Evolutionary conservation across 2,329 filamentous ascomycete genomes (phyloP), one percentile per base, ranked within the genome.

Genomic region (Hypoxylon sp.): DNA sequence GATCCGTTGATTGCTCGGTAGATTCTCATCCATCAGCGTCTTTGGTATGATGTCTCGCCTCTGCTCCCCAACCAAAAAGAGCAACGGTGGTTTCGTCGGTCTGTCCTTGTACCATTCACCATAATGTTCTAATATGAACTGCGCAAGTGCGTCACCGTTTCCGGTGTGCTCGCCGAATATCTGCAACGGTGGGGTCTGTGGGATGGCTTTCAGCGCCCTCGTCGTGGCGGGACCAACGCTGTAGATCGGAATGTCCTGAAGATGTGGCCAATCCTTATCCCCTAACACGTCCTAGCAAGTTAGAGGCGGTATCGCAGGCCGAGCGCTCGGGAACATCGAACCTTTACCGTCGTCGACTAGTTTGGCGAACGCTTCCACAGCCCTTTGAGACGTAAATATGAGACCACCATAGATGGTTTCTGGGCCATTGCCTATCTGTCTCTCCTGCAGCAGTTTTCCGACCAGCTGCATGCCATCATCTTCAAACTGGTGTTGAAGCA

Each of bases 11-110:
- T 80, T 73, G 0, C 74, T 67, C 0, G 84, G 76, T 7, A 93
- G 78, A 0, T 74, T 70, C 0, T 80, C 73, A 39, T 86, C 84
- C 82, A 89, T 91, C 37, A 98, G 80, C 1, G 87, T 92, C 70
- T 86, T 91, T 1, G 95, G 94, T 67, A 99, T 97, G 68, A 97
- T 88, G 75, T 98, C 95, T 46, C 95, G 83, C 56, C 93, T 86
- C 74, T 94, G 91, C 75, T 97, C 94, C 19, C 95, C 95, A 0
- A 97, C 93, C 13, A 96, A 85, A 76, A 98, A 99, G 0, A 98
- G 80, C 4, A 98, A 76, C 0, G 90, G 85, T 0, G 87, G 88
- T 70, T 87, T 87, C 13, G 69, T 71, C 10, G 74, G 50, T 51
- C 77, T 73, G 37, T 75, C 75, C 34, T 73, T 66, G 67, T 87